phyloP scores from a whole-genome alignment of 1,284 basidiomycete genomes.

The Apiotrichum mycotoxinovorans region DNA sequence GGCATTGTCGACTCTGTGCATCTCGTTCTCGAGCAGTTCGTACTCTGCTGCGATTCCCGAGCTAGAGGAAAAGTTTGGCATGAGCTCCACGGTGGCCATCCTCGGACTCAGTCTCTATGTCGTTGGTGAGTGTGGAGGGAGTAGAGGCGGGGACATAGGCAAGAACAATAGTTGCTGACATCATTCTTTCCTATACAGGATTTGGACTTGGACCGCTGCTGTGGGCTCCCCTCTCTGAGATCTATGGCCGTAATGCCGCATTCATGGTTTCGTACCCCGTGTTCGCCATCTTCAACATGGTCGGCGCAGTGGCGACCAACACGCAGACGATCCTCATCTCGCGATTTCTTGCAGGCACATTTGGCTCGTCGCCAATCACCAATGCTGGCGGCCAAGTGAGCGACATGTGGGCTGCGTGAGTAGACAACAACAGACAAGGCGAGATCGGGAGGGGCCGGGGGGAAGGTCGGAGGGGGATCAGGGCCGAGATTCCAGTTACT shows the following conservation, averaged over 20 bases:
- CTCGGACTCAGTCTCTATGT: conserved; percentile 54
- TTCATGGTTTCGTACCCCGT: conserved; percentile 56
- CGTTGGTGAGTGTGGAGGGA: conserved; percentile 18
- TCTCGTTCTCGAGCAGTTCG: conserved; percentile 59
- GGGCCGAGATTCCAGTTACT: no score
- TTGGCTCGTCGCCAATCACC: conserved; percentile 49
- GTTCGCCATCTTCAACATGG: conserved; percentile 63
- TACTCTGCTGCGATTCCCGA: conserved; percentile 59
- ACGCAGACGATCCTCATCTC: conserved; percentile 58
- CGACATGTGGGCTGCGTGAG: conserved; percentile 48
- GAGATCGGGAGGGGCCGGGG: no score
- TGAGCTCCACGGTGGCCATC: conserved; percentile 57
- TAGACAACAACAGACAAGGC: no score
- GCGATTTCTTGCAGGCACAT: conserved; percentile 46
- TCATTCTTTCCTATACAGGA: no score
- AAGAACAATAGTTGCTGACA: neutral
- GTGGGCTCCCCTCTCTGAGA: conserved; percentile 64
- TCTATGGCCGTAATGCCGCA: conserved; percentile 56
- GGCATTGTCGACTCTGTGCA: conserved; percentile 58
- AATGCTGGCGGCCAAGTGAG: conserved; percentile 52
- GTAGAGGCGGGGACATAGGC: neutral
- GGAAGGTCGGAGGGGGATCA: no score
- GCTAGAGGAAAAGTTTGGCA: conserved; percentile 54
- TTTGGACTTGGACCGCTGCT: conserved; percentile 57
- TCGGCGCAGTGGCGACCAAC: conserved; percentile 61